These are phyloP conservation scores for Aspergillus pseudoterreus DNA, from an alignment of 2,329 filamentous ascomycete genomes.

Conservation along the genomic window DNA sequence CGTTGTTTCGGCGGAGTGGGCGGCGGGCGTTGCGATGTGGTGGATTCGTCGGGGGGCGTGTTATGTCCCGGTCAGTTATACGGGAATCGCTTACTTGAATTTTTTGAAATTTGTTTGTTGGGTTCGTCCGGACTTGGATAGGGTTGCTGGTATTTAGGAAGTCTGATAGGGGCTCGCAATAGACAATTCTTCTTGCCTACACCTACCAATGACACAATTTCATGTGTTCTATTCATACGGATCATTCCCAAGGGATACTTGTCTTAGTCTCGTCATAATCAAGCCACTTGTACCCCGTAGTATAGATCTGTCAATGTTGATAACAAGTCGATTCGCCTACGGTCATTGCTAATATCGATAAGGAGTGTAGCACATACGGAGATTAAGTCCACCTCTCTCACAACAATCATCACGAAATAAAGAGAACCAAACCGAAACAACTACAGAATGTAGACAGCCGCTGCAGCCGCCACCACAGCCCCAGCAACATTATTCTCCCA, in stretches of 20 bases:
- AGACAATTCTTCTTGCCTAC: too few relatives aligned
- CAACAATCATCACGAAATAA: not conserved
- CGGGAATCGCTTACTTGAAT: conserved; percentile 12
- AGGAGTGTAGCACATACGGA: too few relatives aligned
- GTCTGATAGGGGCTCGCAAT: too few relatives aligned
- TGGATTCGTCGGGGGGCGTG: conserved; percentile 17
- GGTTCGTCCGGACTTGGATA: not conserved
- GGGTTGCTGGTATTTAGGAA: not conserved
- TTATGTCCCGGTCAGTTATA: conserved; percentile 17
- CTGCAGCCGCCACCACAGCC: not conserved
- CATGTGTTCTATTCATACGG: too few relatives aligned
- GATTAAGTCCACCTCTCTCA: not conserved
- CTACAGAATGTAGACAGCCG: conserved; percentile 1
- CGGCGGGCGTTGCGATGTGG: conserved; percentile 12
- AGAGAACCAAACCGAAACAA: not conserved
- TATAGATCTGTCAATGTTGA: too few relatives aligned
- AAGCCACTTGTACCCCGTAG: too few relatives aligned
- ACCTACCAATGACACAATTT: too few relatives aligned
- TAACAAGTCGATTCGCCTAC: too few relatives aligned
- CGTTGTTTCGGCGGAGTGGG: conserved; percentile 11
- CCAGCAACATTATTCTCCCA: not conserved
- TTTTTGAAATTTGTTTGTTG: conserved; percentile 13
- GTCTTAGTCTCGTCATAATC: too few relatives aligned
- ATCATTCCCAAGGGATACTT: too few relatives aligned
- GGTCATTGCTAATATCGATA: too few relatives aligned